Percentiles rank a stretch among this genome's conserved stretches.
These are phyloP conservation scores for Fusarium napiforme DNA, from an alignment of 2,329 filamentous ascomycete species.

Conservation along the genomic window DNA sequence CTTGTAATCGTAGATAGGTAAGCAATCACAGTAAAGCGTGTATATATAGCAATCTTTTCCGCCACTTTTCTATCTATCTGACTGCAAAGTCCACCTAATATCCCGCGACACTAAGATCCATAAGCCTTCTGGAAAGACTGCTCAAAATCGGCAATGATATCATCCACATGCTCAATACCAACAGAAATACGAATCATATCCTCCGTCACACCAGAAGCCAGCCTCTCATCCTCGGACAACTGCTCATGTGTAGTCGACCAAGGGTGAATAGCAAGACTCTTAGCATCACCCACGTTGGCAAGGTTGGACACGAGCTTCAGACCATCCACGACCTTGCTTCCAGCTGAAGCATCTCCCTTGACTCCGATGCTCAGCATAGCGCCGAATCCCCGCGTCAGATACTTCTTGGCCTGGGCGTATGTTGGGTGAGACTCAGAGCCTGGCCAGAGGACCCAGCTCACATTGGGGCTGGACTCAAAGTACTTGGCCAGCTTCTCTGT, in stretches of 20 bases:
- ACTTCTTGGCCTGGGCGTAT: conserved; percentile 82
- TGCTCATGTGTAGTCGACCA: conserved; percentile 97
- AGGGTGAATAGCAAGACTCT: conserved; percentile 94
- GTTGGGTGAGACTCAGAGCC: conserved; percentile 85
- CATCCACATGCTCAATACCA: conserved; percentile 95
- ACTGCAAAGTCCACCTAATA: no score
- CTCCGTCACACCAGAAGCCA: conserved; percentile 83
- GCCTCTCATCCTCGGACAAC: conserved; percentile 84
- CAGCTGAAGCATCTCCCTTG: conserved; percentile 80
- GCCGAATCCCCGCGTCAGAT: conserved; percentile 84
- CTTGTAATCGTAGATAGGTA: no score
- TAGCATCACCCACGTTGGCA: conserved; percentile 95
- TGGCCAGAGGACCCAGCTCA: conserved; percentile 94
- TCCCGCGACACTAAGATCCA: neutral
- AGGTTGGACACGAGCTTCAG: conserved; percentile 97
- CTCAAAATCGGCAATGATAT: conserved; percentile 95
- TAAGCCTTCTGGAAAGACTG: conserved; percentile 75
- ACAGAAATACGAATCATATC: conserved; percentile 96
- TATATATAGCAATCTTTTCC: neutral
- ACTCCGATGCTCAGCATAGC: conserved; percentile 94
- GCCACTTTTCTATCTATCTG: neutral
- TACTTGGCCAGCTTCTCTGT: conserved; percentile 82
- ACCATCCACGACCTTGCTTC: conserved; percentile 88
- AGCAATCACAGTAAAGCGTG: no score
- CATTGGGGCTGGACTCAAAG: conserved; percentile 84